Percentiles rank a stretch among this genome's conserved stretches.
phyloP scores from a whole-genome alignment of 2,329 filamentous ascomycete genomes.

The Fusarium austroafricanum region DNA sequence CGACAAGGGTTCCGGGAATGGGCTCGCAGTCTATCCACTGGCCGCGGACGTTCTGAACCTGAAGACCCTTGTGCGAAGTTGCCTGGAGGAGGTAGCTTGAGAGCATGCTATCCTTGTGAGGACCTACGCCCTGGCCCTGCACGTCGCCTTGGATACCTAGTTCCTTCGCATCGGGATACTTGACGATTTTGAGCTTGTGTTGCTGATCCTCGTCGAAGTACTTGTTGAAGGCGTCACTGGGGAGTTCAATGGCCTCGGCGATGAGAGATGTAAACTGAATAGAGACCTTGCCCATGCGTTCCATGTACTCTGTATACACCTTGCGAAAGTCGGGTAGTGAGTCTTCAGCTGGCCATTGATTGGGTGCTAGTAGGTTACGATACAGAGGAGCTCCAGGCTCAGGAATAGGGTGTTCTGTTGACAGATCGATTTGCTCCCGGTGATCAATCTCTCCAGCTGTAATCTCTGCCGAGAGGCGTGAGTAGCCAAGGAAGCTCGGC shows the following conservation, averaged over 20 bases:
- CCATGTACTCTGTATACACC: conserved; percentile 80
- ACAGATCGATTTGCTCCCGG: conserved; percentile 88
- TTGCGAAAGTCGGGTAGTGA: conserved; percentile 75
- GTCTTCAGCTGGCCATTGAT: conserved; percentile 78
- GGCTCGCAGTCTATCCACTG: conserved; percentile 87
- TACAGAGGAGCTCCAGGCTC: conserved; percentile 72
- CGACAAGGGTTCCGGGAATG: conserved; percentile 80
- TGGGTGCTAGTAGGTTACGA: conserved; percentile 80
- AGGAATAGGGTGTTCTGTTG: conserved; percentile 79
- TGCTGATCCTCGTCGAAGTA: conserved; percentile 83
- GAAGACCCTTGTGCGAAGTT: conserved; percentile 78
- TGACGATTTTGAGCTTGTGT: conserved; percentile 91
- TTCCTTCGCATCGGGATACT: conserved; percentile 80
- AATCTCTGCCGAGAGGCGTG: conserved; percentile 72
- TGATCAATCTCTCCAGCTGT: conserved; percentile 82
- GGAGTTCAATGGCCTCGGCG: conserved; percentile 83
- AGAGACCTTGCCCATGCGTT: conserved; percentile 77
- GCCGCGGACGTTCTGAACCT: conserved; percentile 83
- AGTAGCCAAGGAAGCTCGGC: conserved; percentile 77
- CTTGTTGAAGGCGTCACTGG: conserved; percentile 74
- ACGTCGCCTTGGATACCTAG: conserved; percentile 59
- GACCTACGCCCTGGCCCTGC: conserved; percentile 73
- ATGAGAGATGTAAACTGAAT: conserved; percentile 82
- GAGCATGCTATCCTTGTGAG: conserved; percentile 88
- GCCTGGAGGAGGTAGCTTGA: conserved; percentile 85